Evolutionary conservation across 768 basidiomycete genomes (phyloP), one percentile per base, ranked within the genome.

Genomic region (Cubamyces sp.): DNA sequence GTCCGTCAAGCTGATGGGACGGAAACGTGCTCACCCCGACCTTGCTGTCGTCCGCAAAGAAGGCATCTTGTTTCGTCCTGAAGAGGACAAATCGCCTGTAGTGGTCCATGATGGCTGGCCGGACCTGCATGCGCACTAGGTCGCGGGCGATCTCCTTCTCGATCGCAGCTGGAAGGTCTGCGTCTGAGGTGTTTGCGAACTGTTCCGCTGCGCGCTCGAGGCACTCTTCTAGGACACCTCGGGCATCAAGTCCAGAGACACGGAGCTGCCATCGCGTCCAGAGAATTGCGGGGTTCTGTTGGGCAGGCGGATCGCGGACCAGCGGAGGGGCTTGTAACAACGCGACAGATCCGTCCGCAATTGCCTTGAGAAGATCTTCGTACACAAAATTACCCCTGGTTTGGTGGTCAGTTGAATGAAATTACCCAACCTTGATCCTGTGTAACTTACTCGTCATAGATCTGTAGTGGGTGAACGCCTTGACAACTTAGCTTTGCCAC

Each of bases 61-160:
- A 43, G 23, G 12, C 57, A 62, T 64, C 81, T 9, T 39, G 53
- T 43, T 62, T 76, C 75, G 66, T 69, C 25, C 70, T 79, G 40
- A 92, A 74, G 1, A 89, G 78, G 12, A 89, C 84, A 72, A 83
- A 92, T 26, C 91, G 83, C 26, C 91, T 82, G 68, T 87, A 86
- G 30, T 77, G 68, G 49, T 78, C 74, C 82, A 88, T 85, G 39
- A 91, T 76, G 23, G 67, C 73, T n/a, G 87, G 88, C 62, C 91
- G 88, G 46, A 74, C 72, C 66, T 88, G 87, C 78, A 90, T 82
- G 42, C 66, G 68, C 26, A 69, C 61, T 65, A 91, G 68, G 64
- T 88, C 84, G 18, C 74, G 70, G 2, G 74, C 69, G 43, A 91
- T 76, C 39, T 82, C 81, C 28, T 70, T 66, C 45, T 84, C 80